These are phyloP conservation scores for Ophiorrhiza pumila DNA, from an alignment of 257 asterid genomes.

Conservation along the genomic window DNA sequence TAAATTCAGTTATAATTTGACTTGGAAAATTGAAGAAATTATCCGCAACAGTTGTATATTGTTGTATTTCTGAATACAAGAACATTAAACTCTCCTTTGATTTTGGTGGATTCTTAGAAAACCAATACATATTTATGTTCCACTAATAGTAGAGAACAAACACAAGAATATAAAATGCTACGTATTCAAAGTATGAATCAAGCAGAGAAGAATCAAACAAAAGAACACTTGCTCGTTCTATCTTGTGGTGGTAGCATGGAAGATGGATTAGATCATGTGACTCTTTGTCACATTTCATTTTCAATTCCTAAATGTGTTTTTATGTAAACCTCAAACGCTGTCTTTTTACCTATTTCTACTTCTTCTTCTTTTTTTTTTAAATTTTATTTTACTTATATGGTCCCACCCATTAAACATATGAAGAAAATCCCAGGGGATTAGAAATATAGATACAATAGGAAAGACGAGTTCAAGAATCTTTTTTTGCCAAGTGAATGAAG, in stretches of 20 bases:
- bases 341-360: neutral
- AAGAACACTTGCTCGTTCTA: neutral
- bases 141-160: neutral
- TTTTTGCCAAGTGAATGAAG: neutral
- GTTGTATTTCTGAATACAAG: too few species aligned
- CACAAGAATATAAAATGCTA: neutral
- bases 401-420: neutral
- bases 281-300: too few species aligned
- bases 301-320: neutral
- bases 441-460: too few species aligned
- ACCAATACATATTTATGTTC: too few species aligned
- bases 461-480: conserved; percentile 5
- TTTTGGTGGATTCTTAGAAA: too few species aligned
- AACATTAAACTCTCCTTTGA: too few species aligned
- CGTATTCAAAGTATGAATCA: neutral
- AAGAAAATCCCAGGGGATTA: neutral
- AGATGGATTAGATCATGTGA: neutral
- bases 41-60: too few species aligned
- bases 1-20: neutral
- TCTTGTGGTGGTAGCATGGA: too few species aligned
- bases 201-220: neutral
- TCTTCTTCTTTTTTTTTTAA: too few species aligned
- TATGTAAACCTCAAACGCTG: neutral
- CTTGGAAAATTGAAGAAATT: neutral
- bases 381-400: neutral